A percentile compares a stretch with the other conserved stretches of the same genome.
These are phyloP conservation scores for Pleurotus citrinopileatus DNA, from an alignment of 768 basidiomycete genomes.

Conservation along the genomic window DNA sequence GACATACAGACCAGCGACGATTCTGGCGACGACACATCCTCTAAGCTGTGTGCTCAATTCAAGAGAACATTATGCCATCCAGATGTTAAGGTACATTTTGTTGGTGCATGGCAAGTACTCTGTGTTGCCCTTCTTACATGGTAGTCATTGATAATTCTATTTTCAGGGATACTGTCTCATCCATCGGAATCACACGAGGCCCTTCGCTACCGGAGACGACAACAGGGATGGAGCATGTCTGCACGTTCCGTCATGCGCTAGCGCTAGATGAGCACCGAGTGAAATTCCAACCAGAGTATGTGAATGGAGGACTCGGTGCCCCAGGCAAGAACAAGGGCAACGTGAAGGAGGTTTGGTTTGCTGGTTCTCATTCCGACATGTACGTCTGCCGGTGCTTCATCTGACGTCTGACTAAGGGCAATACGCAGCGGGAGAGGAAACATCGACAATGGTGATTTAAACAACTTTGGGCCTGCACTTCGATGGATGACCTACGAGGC, in stretches of 20 bases:
- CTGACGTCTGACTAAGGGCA: not conserved
- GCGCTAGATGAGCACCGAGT: constrained; percentile 46
- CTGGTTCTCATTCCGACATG: constrained; percentile 29
- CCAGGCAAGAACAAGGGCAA: constrained; percentile 7
- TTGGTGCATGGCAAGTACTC: constrained; percentile 37
- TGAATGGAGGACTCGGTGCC: not conserved
- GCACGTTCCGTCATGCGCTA: constrained; percentile 42
- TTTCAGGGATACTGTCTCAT: constrained; percentile 45
- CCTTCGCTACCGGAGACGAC: constrained; percentile 29
- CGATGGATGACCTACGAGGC: constrained; percentile 14
- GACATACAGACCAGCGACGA: too few relatives aligned
- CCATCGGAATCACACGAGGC: constrained; percentile 32
- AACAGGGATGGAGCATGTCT: constrained; percentile 27
- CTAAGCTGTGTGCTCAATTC: constrained; percentile 17
- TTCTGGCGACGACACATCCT: too few relatives aligned
- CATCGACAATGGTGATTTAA: constrained; percentile 15
- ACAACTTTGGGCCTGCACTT: constrained; percentile 17
- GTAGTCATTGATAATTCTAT: too few relatives aligned
- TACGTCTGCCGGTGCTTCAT: constrained; percentile 13
- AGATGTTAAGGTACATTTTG: constrained; percentile 38
- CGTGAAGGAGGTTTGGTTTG: constrained; percentile 30
- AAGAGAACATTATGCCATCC: constrained; percentile 17
- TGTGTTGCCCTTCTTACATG: not conserved
- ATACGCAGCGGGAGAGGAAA: constrained; percentile 18
- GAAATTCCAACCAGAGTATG: constrained; percentile 44